Conservation (phyloP, 805 yeast genomes). For the Candida silvicultrix region DNA sequence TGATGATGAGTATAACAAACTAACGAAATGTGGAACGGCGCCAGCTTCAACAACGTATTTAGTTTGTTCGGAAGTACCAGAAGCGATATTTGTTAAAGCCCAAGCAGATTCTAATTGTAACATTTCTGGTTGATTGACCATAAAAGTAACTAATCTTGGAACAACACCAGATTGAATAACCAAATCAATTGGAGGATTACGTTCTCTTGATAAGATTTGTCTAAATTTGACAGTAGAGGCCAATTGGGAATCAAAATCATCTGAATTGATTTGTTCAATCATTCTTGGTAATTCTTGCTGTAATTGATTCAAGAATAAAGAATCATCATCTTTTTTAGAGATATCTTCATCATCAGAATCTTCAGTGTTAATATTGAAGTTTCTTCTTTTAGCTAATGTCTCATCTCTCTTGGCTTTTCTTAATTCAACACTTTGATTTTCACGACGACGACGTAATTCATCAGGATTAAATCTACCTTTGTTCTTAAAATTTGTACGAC, state of each 20-base stretch:
- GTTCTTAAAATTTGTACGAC: conserved; percentile 94
- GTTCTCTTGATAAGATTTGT: conserved; percentile 88
- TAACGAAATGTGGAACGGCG: conserved; percentile 89
- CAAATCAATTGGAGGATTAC: conserved; percentile 91
- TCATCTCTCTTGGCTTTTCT: conserved; percentile 97
- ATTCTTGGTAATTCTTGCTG: conserved; percentile 74
- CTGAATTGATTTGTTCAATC: conserved; percentile 74
- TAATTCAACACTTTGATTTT: conserved; percentile 92
- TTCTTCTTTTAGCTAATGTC: conserved; percentile 88
- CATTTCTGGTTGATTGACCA: conserved; percentile 76
- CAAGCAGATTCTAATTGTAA: conserved; percentile 97
- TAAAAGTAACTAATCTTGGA: conserved; percentile 81
- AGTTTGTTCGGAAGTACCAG: conserved; percentile 89
- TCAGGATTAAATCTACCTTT: conserved; percentile 91
- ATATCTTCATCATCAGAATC: conserved; percentile 45
- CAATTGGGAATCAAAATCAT: conserved; percentile 72
- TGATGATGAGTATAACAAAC: conserved; percentile 71
- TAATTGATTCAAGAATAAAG: conserved; percentile 39
- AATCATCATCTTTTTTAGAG: conserved; percentile 25
- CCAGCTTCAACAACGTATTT: conserved; percentile 85
- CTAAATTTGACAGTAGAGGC: conserved; percentile 90
- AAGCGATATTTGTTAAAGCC: conserved; percentile 98
- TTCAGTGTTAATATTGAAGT: conserved; percentile 46
- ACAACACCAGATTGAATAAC: conserved; percentile 93
- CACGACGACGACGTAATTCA: conserved; percentile 96